Evolutionary conservation across 129 eudicot genomes (phyloP), one percentile per base, ranked within the genome.

Genomic region (Flaveria linearis): DNA sequence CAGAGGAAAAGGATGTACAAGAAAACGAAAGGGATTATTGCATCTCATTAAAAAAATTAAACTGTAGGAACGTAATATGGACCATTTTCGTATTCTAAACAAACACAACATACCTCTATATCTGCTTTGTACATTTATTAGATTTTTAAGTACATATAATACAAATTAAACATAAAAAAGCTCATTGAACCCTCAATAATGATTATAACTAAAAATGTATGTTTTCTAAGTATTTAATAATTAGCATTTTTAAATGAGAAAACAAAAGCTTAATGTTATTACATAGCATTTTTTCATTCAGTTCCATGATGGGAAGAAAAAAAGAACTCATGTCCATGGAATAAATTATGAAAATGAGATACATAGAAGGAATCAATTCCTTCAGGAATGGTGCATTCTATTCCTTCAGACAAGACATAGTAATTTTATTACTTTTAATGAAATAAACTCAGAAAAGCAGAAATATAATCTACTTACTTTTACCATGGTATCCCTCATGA

Each of bases 401-500:
- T 26, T 62, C 43, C 20, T 62, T 33, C 1, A 28, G 10, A 26
- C 68, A 62, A 62, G 15, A 61, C 42, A 26, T 28, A 61, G 41
- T 9, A 28, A 9, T 13, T 61, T 61, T 61, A 61, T 25, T 61
- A 18, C 28, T 26, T 61, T 9, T 61, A 61, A 30, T 1, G 18
- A 62, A 62, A 60, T 58, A 58, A 60, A 25, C 39, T 62, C 45
- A 28, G 68, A 62, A 28, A 63, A 16, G 22, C 23, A 25, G 22
- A 63, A 63, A 63, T 43, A 63, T 28, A 15, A 63, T 30, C 33
- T 30, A 66, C 85, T 82, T 52, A 87, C 96, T 89, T 90, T 90
- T 33, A 90, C 90, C 96, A 90, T 90, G 3, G 96, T 90, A 77
- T 90, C 96, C 67, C 96, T 84, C 85, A 85, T 73, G 65, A 87